Percentiles rank a stretch among this genome's conserved stretches.
Conservation (phyloP, 306 rosid genomes). For the Sesbania bispinosa region DNA sequence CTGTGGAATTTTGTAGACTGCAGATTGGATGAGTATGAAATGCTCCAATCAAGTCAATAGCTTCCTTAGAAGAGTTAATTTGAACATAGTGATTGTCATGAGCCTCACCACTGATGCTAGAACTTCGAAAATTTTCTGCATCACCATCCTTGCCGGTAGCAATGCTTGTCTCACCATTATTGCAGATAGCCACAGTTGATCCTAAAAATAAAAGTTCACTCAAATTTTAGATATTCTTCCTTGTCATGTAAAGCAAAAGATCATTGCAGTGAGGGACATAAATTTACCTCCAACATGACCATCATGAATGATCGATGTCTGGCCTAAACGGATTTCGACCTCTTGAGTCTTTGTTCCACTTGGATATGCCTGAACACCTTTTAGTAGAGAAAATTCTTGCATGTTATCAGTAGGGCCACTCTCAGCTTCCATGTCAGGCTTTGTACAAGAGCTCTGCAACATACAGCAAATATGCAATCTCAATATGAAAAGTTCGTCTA, state of each 20-base stretch:
- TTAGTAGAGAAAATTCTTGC: conserved; percentile 49
- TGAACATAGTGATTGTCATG: conserved; percentile 49
- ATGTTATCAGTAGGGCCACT: conserved; percentile 38
- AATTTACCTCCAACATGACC: conserved; percentile 55
- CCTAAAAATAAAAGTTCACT: conserved; percentile 38
- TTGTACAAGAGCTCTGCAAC: conserved; percentile 93
- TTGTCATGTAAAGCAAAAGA: neutral
- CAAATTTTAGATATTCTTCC: conserved; percentile 30
- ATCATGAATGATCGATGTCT: conserved; percentile 35
- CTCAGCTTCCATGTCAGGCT: conserved; percentile 78
- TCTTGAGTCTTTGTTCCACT: conserved; percentile 45
- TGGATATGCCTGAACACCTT: conserved; percentile 35
- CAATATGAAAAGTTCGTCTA: conserved; percentile 30
- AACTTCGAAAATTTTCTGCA: conserved; percentile 40
- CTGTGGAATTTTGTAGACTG: conserved; percentile 42
- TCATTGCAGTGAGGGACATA: conserved; percentile 7
- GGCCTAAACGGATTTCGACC: conserved; percentile 40
- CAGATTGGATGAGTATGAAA: conserved; percentile 40
- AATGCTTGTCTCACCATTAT: conserved; percentile 40
- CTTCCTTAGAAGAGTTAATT: conserved; percentile 54
- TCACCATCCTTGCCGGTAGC: conserved; percentile 38
- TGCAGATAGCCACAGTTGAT: conserved; percentile 27
- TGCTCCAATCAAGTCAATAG: conserved; percentile 67
- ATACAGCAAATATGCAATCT: conserved; percentile 42
- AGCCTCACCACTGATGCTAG: conserved; percentile 46